Base-by-base conservation (phyloP, 129 eudicot genomes). In the Pseudognaphalium luteoalbum region DNA sequence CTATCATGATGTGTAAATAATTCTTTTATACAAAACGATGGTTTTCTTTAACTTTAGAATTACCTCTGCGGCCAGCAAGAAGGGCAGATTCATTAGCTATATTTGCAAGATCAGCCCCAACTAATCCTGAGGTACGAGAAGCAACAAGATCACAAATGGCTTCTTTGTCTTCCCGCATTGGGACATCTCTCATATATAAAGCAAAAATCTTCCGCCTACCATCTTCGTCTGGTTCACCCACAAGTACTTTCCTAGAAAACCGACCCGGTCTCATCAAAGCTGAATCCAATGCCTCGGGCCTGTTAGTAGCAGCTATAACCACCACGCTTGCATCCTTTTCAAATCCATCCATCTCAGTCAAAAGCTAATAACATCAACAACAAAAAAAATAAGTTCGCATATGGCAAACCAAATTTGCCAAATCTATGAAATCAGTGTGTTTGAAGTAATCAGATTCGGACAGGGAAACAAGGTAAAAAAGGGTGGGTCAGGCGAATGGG, bases 101-200 rank as follows among this genome's bases (percentile, higher is more conserved):
- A 74, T 86, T 86, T 67, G 82, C 90, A 63, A 86, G 90, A 86
- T 86, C 90, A 64, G 90, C 87, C 59, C 89, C 89, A 17, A 86
- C 89, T 41, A 86, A 68, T 7, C 90, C 87, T 15, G 73, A 65
- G 61, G 90, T 83, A 34, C 59, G 78, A 6, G 85, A 67, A 14
- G 87, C 87, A 67, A 86, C 90, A 76, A 86, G 83, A 35, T 78
- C 56, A 37, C 76, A 76, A 22, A 86, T 83, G 25, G 80, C 72
- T n/a, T 76, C 82, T 71, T 67, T 78, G 75, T 86, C 83, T 77
- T 86, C 90, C 70, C 77, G 56, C 81, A 83, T 60, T 0, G 87
- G 90, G 19, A 86, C 79, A 7, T 82, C 85, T 74, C 81, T 70
- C 66, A 86, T 22, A 73, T 86, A 84, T 11, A 86, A 82, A 37